Evolutionary conservation across 2,329 filamentous ascomycete genomes (phyloP).

Genomic region (Claviceps maximensis): DNA sequence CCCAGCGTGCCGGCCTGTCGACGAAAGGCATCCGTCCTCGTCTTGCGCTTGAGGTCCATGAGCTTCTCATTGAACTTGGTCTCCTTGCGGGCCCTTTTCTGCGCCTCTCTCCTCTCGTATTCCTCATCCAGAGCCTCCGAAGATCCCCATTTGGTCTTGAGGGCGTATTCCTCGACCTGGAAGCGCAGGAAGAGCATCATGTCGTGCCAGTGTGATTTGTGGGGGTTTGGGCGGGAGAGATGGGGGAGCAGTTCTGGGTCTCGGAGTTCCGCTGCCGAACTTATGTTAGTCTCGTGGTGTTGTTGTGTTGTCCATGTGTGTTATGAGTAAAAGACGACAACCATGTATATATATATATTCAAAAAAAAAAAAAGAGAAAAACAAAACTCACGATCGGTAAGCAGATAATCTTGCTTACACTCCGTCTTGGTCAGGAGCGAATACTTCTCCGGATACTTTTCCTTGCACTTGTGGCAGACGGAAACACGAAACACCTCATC

Average conservation of each 20-base stretch:
- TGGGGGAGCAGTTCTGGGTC: constrained; percentile 79
- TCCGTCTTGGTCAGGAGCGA: constrained; percentile 94
- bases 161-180: constrained; percentile 89
- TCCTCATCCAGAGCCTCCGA: constrained; percentile 76
- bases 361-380: neutral
- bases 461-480: constrained; percentile 77
- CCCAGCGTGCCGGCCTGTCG: constrained; percentile 50
- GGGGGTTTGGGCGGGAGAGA: constrained; percentile 80
- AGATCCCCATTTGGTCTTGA: constrained; percentile 82
- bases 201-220: constrained; percentile 92
- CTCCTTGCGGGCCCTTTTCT: constrained; percentile 78
- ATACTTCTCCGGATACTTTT: constrained; percentile 83
- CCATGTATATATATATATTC: neutral
- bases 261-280: constrained; percentile 61
- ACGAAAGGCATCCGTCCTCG: constrained; percentile 78
- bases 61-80: constrained; percentile 85
- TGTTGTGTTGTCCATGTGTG: neutral
- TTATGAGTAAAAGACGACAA: neutral
- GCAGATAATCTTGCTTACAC: constrained; percentile 83
- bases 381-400: constrained; percentile 67
- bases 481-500: constrained; percentile 65
- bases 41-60: constrained; percentile 82
- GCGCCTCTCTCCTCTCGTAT: constrained; percentile 63
- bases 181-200: constrained; percentile 96
- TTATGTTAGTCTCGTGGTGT: neutral